phyloP scores from a whole-genome alignment of 31 red algal species.

The Odonthalia washingtoniensis region DNA sequence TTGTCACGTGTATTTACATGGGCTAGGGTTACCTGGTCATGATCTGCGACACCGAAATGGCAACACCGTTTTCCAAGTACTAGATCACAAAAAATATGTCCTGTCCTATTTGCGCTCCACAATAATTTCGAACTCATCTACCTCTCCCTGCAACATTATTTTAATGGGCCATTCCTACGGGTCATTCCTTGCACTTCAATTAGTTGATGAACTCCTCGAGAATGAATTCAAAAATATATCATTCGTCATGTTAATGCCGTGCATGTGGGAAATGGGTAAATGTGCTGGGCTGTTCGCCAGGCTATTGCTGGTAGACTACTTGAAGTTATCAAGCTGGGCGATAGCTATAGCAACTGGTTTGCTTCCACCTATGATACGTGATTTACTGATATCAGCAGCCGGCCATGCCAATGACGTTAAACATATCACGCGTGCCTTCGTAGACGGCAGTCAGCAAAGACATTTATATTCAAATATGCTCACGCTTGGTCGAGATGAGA shows the following conservation, averaged over 20 bases:
- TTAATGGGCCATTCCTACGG: slow-evolving; percentile 79
- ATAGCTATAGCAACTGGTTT: slow-evolving; percentile 33
- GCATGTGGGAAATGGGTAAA: slow-evolving; percentile 52
- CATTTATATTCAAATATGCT: slow-evolving; percentile 56
- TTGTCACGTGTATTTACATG: slow-evolving; percentile 45
- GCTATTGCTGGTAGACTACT: slow-evolving; percentile 25
- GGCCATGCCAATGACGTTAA: slow-evolving; percentile 35
- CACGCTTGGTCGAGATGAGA: slow-evolving; percentile 69
- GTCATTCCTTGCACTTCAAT: slow-evolving; percentile 48
- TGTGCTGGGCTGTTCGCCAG: slow-evolving; percentile 36
- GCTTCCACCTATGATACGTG: slow-evolving; percentile 42
- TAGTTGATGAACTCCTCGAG: slow-evolving; percentile 40
- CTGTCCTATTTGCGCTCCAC: slow-evolving; percentile 53
- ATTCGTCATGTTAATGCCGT: slow-evolving; percentile 77
- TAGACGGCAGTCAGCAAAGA: slow-evolving; percentile 55
- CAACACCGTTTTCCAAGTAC: slow-evolving; percentile 38
- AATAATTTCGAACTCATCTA: slow-evolving; percentile 7
- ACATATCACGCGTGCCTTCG: slow-evolving; percentile 17
- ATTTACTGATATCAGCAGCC: slow-evolving; percentile 24
- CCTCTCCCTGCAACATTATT: slow-evolving; percentile 21
- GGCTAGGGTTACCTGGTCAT: slow-evolving; percentile 74
- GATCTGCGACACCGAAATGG: slow-evolving; percentile 65
- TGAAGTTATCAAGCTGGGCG: slow-evolving; percentile 7
- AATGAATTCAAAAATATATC: neutral
- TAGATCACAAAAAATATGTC: slow-evolving; percentile 59